Conservation (phyloP, 2,329 filamentous ascomycete genomes). For the Colletotrichum truncatum region DNA sequence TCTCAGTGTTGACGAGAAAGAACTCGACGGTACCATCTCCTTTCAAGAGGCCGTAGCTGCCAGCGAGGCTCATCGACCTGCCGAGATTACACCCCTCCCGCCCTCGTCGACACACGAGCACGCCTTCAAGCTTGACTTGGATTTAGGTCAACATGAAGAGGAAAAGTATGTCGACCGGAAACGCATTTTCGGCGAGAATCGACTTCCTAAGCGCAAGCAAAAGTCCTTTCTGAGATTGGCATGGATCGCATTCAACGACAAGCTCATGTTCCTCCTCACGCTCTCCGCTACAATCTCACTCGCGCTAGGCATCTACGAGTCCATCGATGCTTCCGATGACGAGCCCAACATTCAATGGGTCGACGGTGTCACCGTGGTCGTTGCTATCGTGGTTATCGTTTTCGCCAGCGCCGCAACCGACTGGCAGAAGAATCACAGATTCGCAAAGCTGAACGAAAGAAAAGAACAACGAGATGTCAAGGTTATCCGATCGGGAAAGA, state of each 20-base stretch:
- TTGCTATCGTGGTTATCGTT: conserved; percentile 80
- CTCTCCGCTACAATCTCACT: conserved; percentile 78
- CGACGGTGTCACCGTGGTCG: conserved; percentile 82
- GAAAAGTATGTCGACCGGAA: conserved; percentile 67
- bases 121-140: conserved; percentile 27
- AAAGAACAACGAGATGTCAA: conserved; percentile 81
- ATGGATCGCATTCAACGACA: conserved; percentile 87
- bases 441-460: conserved; percentile 82
- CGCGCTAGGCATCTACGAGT: conserved; percentile 79
- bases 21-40: conserved; percentile 52
- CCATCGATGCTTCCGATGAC: conserved; percentile 62
- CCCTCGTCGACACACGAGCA: conserved; percentile 34
- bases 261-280: conserved; percentile 77
- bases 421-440: conserved; percentile 84
- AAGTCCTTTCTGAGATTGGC: conserved; percentile 76
- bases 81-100: conserved; percentile 35
- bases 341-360: conserved; percentile 78
- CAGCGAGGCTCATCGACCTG: conserved; percentile 41
- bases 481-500: conserved; percentile 78
- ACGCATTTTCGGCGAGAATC: conserved; percentile 75
- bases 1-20: conserved; percentile 59
- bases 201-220: conserved; percentile 72
- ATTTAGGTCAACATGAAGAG: conserved; percentile 30
- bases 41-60: conserved; percentile 59
- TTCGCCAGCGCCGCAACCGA: conserved; percentile 82